Evolutionary conservation across 805 yeast species (phyloP).

Genomic region (Starmerella roubikii): DNA sequence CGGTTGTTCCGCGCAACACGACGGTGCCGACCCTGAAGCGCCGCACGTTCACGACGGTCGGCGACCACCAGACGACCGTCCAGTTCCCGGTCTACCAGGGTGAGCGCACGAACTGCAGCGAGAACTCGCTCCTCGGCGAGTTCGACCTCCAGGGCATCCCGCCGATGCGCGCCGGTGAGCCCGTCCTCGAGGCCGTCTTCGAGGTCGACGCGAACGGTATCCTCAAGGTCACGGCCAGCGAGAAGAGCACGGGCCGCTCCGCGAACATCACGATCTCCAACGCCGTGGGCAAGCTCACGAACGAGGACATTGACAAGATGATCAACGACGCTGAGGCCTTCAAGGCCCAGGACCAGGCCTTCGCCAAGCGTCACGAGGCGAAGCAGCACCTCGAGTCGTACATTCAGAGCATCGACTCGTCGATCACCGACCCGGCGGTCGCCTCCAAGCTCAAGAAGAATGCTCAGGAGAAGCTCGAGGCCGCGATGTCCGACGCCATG

Average conservation of each 20-base stretch:
- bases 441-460: slow-evolving; percentile 95
- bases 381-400: slow-evolving; percentile 98
- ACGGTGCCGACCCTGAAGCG: slow-evolving; percentile 98
- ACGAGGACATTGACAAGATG: slow-evolving; percentile 96
- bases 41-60: slow-evolving; percentile 97
- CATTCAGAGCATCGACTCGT: slow-evolving; percentile 88
- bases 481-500: slow-evolving; percentile 95
- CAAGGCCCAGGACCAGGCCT: slow-evolving; percentile 97
- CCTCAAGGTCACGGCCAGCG: slow-evolving; percentile 96
- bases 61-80: slow-evolving; percentile 97
- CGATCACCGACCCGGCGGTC: slow-evolving; percentile 95
- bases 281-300: slow-evolving; percentile 96
- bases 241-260: slow-evolving; percentile 96
- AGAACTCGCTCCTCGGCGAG: slow-evolving; percentile 96
- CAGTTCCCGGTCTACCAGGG: slow-evolving; percentile 99
- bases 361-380: slow-evolving; percentile 98
- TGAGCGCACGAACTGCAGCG: slow-evolving; percentile 97
- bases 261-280: slow-evolving; percentile 97
- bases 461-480: slow-evolving; percentile 92
- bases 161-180: slow-evolving; percentile 98
- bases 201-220: slow-evolving; percentile 99
- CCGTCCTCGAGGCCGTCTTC: slow-evolving; percentile 97
- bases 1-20: slow-evolving; percentile 98
- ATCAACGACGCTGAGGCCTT: slow-evolving; percentile 96
- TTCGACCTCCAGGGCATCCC: slow-evolving; percentile 97